Base-by-base conservation (phyloP, 768 basidiomycete genomes). In the Podaxis mareebaensis region DNA sequence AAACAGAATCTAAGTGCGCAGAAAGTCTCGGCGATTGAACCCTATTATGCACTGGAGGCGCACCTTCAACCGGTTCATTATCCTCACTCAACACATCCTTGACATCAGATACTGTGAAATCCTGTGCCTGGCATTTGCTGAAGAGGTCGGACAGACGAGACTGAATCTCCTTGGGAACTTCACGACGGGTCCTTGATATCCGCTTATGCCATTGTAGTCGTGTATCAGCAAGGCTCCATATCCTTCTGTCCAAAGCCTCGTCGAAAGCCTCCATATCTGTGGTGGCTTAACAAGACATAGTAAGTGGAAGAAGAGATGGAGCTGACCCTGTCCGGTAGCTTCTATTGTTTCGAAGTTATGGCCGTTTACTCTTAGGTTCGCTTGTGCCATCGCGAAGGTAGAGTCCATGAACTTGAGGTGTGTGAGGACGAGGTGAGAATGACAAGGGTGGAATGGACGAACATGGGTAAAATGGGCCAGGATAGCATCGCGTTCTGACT, bases 351-450 rank as follows among this genome's bases (percentile, higher is more conserved):
- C 91, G 65, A 86, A 85, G 64, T 88, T 87, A 58, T 88, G 87
- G 28, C 93, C 93, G 69, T 94, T 93, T 10, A 95, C 83, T 36
- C 90, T 85, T 22, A 95, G 73, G 74, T 95, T 95, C 4, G 85
- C 83, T 65, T 85, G 83, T 0, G 88, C 83, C 58, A 86, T 81
- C 39, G 77, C 77, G 66, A 92, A 88, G 17, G 87, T 82, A 20
- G 75, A 75, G 24, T 90, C 88, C 38, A 89, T 79, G 66, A 83
- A 88, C 89, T 92, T 52, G 48, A 42, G 44, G 42, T 51, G 36
- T 39, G 26, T 63, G 61, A 67, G 64, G 55, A 53, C 33, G 15
- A 24, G 30, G 15, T 28, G 48, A 17, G 61, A 53, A 38, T n/a
- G n/a, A 51, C 28, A 33, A 33, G 36, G 36, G 3, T 20, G 48